Evolutionary conservation across 169 alveolate species (phyloP).

Genomic region (Plasmodium yoelii): DNA sequence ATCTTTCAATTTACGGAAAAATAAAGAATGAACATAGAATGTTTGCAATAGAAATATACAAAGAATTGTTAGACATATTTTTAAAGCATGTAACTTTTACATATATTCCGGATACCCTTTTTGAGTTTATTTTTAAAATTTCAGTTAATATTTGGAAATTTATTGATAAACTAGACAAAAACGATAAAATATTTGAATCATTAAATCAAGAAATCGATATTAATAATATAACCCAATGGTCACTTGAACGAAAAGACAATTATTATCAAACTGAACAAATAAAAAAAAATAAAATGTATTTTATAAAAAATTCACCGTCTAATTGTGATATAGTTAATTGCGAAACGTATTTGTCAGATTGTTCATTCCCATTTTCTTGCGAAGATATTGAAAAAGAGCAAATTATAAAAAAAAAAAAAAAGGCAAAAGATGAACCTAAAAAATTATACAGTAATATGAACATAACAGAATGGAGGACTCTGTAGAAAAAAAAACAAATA

Average conservation of each 20-base stretch:
- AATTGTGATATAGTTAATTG: conserved; percentile 7
- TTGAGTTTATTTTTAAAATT: conserved; percentile 74
- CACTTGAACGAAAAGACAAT: conserved; percentile 53
- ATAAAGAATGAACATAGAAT: conserved; percentile 51
- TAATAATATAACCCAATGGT: conserved; percentile 64
- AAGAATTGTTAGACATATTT: conserved; percentile 68
- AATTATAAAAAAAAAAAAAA: background rate
- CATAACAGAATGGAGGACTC: background rate
- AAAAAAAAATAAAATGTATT: conserved; percentile 11
- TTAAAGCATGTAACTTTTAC: conserved; percentile 56
- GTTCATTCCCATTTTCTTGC: conserved; percentile 1
- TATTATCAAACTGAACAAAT: conserved; percentile 44
- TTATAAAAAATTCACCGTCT: conserved; percentile 16
- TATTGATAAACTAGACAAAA: conserved; percentile 43
- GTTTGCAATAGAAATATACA: conserved; percentile 75
- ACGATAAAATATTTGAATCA: conserved; percentile 58
- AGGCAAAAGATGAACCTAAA: background rate
- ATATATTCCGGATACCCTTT: conserved; percentile 45
- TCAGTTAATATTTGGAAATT: conserved; percentile 56
- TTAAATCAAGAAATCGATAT: conserved; percentile 42
- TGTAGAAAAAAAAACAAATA: background rate
- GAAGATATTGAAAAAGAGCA: conserved; percentile 16
- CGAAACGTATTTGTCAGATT: background rate
- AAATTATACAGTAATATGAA: background rate
- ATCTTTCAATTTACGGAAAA: conserved; percentile 19